These are phyloP conservation scores for Fusarium hainanense DNA, from an alignment of 2,329 filamentous ascomycete species.

Conservation along the genomic window DNA sequence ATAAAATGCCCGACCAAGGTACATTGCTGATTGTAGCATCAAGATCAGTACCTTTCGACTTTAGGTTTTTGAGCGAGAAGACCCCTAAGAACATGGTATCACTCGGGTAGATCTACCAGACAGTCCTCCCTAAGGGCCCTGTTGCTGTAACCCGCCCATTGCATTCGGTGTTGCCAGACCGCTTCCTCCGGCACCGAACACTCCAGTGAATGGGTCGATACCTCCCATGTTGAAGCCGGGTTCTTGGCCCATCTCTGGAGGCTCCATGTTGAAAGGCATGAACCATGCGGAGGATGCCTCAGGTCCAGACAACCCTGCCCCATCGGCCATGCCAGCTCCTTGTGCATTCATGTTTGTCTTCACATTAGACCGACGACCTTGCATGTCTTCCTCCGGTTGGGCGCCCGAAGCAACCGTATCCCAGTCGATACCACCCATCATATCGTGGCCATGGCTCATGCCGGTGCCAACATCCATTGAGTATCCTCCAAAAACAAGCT, in stretches of 20 bases:
- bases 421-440: constrained; percentile 60
- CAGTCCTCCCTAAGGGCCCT: constrained; percentile 45
- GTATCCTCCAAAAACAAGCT: constrained; percentile 81
- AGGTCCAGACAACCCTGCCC: constrained; percentile 46
- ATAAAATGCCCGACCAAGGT: not conserved
- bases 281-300: constrained; percentile 82
- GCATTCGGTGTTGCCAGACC: constrained; percentile 53
- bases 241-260: constrained; percentile 69
- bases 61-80: constrained; percentile 17
- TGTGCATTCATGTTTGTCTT: constrained; percentile 49
- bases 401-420: constrained; percentile 53
- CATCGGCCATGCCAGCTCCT: constrained; percentile 32
- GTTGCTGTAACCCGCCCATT: constrained; percentile 48
- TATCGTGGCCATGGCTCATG: constrained; percentile 51
- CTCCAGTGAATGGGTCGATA: constrained; percentile 61
- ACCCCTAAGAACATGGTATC: constrained; percentile 18
- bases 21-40: not conserved
- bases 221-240: constrained; percentile 55
- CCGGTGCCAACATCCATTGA: constrained; percentile 60
- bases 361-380: constrained; percentile 45
- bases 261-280: constrained; percentile 91
- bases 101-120: constrained; percentile 23
- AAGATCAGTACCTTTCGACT: constrained; percentile 10
- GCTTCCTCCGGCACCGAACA: constrained; percentile 58
- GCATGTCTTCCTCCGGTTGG: constrained; percentile 43